Evolutionary conservation across 2,329 filamentous ascomycete species (phyloP), one percentile per base, ranked within the genome.

Genomic region (Apiospora sp.): DNA sequence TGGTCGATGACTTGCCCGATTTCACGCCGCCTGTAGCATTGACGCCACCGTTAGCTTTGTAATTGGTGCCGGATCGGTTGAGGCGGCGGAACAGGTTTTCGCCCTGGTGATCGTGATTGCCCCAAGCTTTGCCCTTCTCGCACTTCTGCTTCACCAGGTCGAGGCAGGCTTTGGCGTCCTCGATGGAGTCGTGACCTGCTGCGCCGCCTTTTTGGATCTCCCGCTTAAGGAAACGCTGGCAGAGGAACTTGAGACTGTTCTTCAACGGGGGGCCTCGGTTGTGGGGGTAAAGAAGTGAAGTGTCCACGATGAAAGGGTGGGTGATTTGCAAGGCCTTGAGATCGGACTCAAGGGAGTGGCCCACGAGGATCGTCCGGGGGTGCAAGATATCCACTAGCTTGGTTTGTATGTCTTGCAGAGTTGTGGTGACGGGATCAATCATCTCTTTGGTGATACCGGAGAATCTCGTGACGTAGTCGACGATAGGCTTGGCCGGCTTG

Each of bases 71-170:
- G 22, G 90, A 86, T 64, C 92, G 87, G 4, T 88, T 89, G 4
- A 99, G 87, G 13, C 96, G 91, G 76, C 92, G 93, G 86, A 98
- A 99, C 69, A 99, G 91, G 76, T 94, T 96, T 83, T 99, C 96
- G 54, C 91, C 92, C 67, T 91, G 92, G 1, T 91, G 88, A 61
- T 97, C 94, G 69, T 90, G 90, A 0, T 92, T 92, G 48, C 94
- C 96, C 94, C 95, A 99, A 34, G 87, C 83, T 75, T 93, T 93
- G 54, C 96, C 96, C 83, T 94, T 96, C 81, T 98, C 95, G 81
- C 96, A 98, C 82, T 99, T 99, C 80, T 96, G 92, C 82, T 96
- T 97, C 68, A 98, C 91, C 1, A 99, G 91, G 78, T 98, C 95
- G 19, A 99, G 91, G 75, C 95, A 97, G 3, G 96, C 95, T 75